These are phyloP conservation scores for Aureobasidium sp. DNA, from an alignment of 2,329 filamentous ascomycete genomes.

Conservation along the genomic window DNA sequence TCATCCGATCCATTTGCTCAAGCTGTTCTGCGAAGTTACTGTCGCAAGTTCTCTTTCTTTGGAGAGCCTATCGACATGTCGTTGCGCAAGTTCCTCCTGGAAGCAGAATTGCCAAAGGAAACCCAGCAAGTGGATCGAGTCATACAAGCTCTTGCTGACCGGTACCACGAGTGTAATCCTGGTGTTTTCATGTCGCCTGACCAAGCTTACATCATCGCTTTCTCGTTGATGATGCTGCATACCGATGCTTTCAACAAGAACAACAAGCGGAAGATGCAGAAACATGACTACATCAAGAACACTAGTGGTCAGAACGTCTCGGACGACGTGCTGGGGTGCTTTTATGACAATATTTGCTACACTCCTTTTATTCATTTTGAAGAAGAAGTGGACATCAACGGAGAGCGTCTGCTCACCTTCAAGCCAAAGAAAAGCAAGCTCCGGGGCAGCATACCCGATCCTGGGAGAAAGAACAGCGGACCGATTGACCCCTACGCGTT, in stretches of 20 bases:
- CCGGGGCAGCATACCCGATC: constrained; percentile 54
- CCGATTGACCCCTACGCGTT: constrained; percentile 84
- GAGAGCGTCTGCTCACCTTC: constrained; percentile 60
- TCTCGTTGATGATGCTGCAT: constrained; percentile 90
- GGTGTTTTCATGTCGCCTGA: constrained; percentile 86
- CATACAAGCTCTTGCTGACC: constrained; percentile 85
- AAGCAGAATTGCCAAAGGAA: constrained; percentile 90
- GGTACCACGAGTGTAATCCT: constrained; percentile 97
- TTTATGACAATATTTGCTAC: constrained; percentile 98
- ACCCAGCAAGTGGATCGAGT: constrained; percentile 97
- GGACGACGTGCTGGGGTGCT: constrained; percentile 86
- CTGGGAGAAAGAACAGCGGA: constrained; percentile 60
- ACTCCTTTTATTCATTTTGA: constrained; percentile 98
- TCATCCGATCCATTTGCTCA: constrained; percentile 75
- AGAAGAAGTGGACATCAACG: constrained; percentile 74
- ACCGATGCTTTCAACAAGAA: constrained; percentile 99
- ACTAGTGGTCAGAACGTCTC: constrained; percentile 85
- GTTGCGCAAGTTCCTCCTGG: constrained; percentile 89
- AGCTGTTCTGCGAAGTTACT: constrained; percentile 83
- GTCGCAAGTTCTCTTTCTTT: constrained; percentile 91
- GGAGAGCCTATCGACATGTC: constrained; percentile 98
- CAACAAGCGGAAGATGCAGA: constrained; percentile 99
- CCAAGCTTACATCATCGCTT: constrained; percentile 96
- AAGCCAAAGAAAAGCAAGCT: constrained; percentile 66
- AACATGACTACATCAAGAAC: constrained; percentile 89